A percentile compares a stretch with the other conserved stretches of the same genome.
phyloP scores from a whole-genome alignment of 305 asterid species.

The Fraxinus greggii region DNA sequence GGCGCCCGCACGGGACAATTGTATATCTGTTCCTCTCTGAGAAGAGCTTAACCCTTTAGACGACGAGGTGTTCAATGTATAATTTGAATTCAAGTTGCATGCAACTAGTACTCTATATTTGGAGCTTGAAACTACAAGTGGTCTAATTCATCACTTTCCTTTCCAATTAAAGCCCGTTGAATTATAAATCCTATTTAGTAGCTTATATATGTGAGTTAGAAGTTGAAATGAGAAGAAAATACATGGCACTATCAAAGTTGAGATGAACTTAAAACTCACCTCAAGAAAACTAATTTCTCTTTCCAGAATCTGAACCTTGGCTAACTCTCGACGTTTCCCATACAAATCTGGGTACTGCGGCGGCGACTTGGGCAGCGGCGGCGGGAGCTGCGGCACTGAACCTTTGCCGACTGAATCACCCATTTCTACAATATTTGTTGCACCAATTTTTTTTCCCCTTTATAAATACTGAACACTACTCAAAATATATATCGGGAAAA shows the following conservation, averaged over 20 bases:
- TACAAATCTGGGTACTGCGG: slow-evolving; percentile 86
- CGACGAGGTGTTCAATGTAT: background rate
- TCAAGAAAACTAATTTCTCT: slow-evolving; percentile 78
- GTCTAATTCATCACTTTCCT: background rate
- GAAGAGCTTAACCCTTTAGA: background rate
- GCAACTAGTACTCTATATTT: background rate
- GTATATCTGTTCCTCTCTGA: background rate
- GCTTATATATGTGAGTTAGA: background rate
- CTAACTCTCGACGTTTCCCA: slow-evolving; percentile 78
- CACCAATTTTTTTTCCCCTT: background rate
- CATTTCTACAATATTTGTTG: slow-evolving; percentile 34
- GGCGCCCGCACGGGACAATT: background rate
- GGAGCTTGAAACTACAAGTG: background rate
- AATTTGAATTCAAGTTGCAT: background rate
- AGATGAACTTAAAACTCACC: slow-evolving; percentile 31
- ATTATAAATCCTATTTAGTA: background rate
- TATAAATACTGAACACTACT: background rate
- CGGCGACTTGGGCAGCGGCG: slow-evolving; percentile 88
- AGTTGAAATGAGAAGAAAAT: background rate
- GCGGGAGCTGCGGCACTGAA: slow-evolving; percentile 56
- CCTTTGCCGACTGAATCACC: slow-evolving; percentile 35
- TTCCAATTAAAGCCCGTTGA: background rate
- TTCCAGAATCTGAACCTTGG: slow-evolving; percentile 71
- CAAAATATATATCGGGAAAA: background rate
- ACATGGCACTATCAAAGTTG: background rate